A percentile compares a stretch with the other conserved stretches of the same genome.
These are phyloP conservation scores for Leccinum subtestaceum DNA, from an alignment of 768 basidiomycete species.

Conservation along the genomic window DNA sequence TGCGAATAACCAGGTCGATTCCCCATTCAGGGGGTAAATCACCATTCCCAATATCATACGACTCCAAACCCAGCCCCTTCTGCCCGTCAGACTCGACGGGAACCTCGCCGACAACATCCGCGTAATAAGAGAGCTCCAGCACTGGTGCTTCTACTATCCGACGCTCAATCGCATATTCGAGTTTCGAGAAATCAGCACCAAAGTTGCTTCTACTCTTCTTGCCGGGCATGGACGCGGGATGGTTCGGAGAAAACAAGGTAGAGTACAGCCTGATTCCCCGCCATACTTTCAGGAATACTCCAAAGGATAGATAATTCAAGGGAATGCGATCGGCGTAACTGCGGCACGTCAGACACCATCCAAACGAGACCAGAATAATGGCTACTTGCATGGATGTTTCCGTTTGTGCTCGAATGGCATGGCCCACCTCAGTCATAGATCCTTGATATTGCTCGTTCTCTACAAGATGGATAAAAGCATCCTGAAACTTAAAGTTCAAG, in stretches of 20 bases:
- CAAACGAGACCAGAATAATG: not conserved
- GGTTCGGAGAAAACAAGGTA: constrained; percentile 29
- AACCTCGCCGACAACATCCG: constrained; percentile 78
- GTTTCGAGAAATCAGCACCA: constrained; percentile 50
- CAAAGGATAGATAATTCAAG: constrained; percentile 38
- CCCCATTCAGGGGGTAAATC: constrained; percentile 93
- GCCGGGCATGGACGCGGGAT: not conserved
- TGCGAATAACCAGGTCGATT: constrained; percentile 75
- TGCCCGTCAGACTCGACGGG: constrained; percentile 39
- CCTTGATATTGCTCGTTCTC: constrained; percentile 76
- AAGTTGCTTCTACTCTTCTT: constrained; percentile 46
- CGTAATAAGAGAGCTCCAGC: constrained; percentile 83
- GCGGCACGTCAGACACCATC: constrained; percentile 7
- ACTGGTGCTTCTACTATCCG: constrained; percentile 74
- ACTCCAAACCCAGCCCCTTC: constrained; percentile 37
- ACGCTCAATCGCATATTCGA: constrained; percentile 88
- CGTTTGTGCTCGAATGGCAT: constrained; percentile 55
- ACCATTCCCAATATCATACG: constrained; percentile 79
- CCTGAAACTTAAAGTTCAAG: constrained; percentile 66
- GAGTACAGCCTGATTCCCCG: constrained; percentile 46
- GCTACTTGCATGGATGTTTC: constrained; percentile 38
- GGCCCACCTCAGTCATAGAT: constrained; percentile 64
- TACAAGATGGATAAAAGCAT: constrained; percentile 60
- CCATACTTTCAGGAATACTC: constrained; percentile 52
- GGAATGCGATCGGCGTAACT: constrained; percentile 29